phyloP scores from a whole-genome alignment of 2,329 filamentous ascomycete species.

The Apiospora hydei region DNA sequence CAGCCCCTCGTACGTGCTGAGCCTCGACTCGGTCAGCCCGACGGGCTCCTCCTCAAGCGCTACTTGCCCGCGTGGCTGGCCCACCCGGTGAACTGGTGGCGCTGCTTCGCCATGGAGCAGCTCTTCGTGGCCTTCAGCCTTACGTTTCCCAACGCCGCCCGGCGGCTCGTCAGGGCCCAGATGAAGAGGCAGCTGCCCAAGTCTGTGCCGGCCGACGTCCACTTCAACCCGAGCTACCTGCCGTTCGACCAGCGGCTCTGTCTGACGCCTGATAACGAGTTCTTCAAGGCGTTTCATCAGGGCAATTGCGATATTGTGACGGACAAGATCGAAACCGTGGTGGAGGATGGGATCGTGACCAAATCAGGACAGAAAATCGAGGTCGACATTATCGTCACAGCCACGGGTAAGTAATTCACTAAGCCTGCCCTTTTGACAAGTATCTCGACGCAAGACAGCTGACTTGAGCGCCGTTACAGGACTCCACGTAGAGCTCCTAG shows the following conservation, averaged over 20 bases:
- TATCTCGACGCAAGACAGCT: neutral
- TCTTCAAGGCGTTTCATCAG: constrained; percentile 53
- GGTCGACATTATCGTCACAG: constrained; percentile 70
- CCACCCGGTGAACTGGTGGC: constrained; percentile 52
- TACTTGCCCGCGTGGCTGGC: constrained; percentile 53
- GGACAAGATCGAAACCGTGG: constrained; percentile 54
- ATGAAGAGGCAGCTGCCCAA: constrained; percentile 55
- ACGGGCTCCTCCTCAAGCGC: constrained; percentile 46
- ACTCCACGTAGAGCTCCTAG: constrained; percentile 62
- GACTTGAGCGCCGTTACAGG: neutral
- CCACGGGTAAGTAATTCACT: constrained; percentile 60
- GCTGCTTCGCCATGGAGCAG: constrained; percentile 48
- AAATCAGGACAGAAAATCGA: constrained; percentile 46
- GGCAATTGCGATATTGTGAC: constrained; percentile 50
- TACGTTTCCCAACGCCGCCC: constrained; percentile 47
- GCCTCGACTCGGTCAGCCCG: constrained; percentile 58
- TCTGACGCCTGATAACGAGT: constrained; percentile 56
- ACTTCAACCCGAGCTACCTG: constrained; percentile 62
- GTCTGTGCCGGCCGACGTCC: constrained; percentile 54
- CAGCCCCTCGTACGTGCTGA: constrained; percentile 74
- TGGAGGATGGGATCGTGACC: constrained; percentile 51
- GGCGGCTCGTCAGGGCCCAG: constrained; percentile 46
- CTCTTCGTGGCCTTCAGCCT: constrained; percentile 53
- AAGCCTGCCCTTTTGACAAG: constrained; percentile 26
- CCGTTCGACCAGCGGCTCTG: constrained; percentile 76